Evolutionary conservation across 1,284 basidiomycete species (phyloP).

Genomic region (Fomitopsis schrenkii): DNA sequence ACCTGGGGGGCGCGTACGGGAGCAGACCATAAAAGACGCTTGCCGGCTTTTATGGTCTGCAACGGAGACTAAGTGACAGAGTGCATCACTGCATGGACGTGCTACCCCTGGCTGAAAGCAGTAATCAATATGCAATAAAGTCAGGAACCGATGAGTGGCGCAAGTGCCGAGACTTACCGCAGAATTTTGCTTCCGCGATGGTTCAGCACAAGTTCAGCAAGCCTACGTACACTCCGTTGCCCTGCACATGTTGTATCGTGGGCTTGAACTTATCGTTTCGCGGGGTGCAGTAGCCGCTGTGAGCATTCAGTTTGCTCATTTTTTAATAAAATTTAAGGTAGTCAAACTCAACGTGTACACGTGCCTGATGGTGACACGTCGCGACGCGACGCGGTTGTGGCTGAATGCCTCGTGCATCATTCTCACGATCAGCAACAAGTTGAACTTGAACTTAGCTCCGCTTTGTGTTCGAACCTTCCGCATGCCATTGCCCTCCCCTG

Average conservation of each 20-base stretch:
- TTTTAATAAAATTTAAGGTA: too few relatives aligned
- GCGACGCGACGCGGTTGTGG: constrained; percentile 12
- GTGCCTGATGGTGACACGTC: background rate
- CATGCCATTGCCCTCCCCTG: constrained; percentile 7
- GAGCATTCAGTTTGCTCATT: too few relatives aligned
- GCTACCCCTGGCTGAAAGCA: background rate
- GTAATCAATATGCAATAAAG: background rate
- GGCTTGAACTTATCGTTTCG: too few relatives aligned
- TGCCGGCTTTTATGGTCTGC: too few relatives aligned
- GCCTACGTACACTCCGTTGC: too few relatives aligned
- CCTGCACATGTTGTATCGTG: background rate
- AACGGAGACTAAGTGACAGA: too few relatives aligned
- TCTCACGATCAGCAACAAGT: constrained; percentile 18
- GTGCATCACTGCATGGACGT: background rate
- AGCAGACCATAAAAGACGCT: too few relatives aligned
- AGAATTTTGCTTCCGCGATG: background rate
- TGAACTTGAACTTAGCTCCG: constrained; percentile 12
- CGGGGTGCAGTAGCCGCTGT: too few relatives aligned
- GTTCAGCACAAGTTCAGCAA: background rate
- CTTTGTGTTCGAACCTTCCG: constrained; percentile 13
- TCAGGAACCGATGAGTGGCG: background rate
- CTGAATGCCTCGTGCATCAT: constrained; percentile 12
- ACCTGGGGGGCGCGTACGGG: too few relatives aligned
- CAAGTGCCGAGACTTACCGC: background rate
- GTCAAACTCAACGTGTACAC: background rate